Conservation (phyloP, 352 stramenopile genomes). For the Blastocystis hominis region DNA sequence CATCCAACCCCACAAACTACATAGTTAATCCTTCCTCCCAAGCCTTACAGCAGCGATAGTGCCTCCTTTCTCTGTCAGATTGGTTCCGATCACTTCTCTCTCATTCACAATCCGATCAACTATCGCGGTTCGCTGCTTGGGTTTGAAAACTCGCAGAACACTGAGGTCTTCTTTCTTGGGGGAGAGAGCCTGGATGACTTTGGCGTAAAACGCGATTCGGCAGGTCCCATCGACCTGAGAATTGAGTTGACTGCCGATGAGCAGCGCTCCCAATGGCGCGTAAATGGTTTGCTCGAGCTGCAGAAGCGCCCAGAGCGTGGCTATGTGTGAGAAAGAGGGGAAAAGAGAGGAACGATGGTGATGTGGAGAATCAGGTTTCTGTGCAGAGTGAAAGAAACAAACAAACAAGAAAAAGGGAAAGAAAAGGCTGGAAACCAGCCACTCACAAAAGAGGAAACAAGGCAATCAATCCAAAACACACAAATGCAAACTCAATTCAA, state of each 20-base stretch:
- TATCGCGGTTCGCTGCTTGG: slow-evolving; percentile 67
- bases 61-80: slow-evolving; percentile 72
- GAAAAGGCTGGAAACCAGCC: no score
- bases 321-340: not conserved
- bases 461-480: no score
- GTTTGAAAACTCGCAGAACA: slow-evolving; percentile 65
- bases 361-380: not conserved
- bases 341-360: not conserved
- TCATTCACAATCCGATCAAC: slow-evolving; percentile 62
- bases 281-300: slow-evolving; percentile 69
- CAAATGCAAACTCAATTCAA: no score
- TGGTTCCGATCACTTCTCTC: slow-evolving; percentile 66
- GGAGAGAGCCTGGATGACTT: slow-evolving; percentile 59
- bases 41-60: slow-evolving; percentile 61
- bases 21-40: not conserved
- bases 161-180: slow-evolving; percentile 59
- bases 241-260: slow-evolving; percentile 72
- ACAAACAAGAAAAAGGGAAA: not conserved
- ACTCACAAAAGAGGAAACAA: no score
- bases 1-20: slow-evolving; percentile 65
- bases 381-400: slow-evolving; percentile 1
- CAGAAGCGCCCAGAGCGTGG: slow-evolving; percentile 65
- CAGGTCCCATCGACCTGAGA: slow-evolving; percentile 67
- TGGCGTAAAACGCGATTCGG: slow-evolving; percentile 70
- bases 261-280: slow-evolving; percentile 64